phyloP scores from a whole-genome alignment of 306 rosid genomes.

The Lathyrus tuberosus region DNA sequence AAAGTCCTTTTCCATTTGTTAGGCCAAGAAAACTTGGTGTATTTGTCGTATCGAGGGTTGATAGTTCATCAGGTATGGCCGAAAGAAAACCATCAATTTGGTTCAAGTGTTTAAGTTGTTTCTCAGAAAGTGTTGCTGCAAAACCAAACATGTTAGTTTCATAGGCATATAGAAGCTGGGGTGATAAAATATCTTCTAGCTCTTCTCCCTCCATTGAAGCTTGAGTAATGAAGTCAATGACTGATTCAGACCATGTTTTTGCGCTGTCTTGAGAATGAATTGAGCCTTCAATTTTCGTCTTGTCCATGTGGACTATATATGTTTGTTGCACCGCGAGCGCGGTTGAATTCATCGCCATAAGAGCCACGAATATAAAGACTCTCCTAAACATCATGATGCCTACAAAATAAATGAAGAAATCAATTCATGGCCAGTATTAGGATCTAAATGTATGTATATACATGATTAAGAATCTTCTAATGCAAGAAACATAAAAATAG shows the following conservation, averaged over 20 bases:
- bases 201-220: constrained; percentile 40
- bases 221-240: constrained; percentile 53
- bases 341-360: constrained; percentile 45
- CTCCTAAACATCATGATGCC: constrained; percentile 49
- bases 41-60: constrained; percentile 64
- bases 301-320: constrained; percentile 74
- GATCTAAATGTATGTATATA: not conserved
- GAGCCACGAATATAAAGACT: constrained; percentile 44
- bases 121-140: constrained; percentile 54
- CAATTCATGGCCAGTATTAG: constrained; percentile 20
- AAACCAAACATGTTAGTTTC: constrained; percentile 67
- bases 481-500: constrained; percentile 8
- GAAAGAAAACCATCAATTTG: constrained; percentile 56
- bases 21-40: constrained; percentile 70
- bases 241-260: constrained; percentile 51
- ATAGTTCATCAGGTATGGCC: constrained; percentile 62
- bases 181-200: constrained; percentile 33
- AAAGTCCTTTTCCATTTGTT: constrained; percentile 51
- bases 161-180: constrained; percentile 59
- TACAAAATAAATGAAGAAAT: constrained; percentile 38
- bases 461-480: constrained; percentile 6
- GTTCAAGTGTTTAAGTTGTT: constrained; percentile 52
- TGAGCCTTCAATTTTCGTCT: constrained; percentile 45
- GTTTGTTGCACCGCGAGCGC: constrained; percentile 52
- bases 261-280: constrained; percentile 44